phyloP scores from a whole-genome alignment of 1,139 yeast species.

The Taphrina populina region DNA sequence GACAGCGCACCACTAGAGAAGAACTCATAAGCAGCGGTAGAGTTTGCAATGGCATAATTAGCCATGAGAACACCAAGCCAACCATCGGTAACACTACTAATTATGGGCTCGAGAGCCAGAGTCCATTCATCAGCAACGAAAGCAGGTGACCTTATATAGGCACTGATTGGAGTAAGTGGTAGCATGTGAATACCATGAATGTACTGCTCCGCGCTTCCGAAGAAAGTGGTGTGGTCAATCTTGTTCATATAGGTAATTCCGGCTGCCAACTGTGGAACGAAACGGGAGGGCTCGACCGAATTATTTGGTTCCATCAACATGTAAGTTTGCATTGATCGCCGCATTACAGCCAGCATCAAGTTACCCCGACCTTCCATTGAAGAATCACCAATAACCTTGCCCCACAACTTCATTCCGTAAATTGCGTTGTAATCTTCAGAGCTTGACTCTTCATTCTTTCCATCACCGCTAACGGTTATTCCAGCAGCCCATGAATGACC shows the following conservation, averaged over 20 bases:
- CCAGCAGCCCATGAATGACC: conserved; percentile 91
- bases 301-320: conserved; percentile 60
- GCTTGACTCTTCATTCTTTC: conserved; percentile 75
- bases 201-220: conserved; percentile 72
- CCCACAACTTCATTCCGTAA: conserved; percentile 83
- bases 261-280: conserved; percentile 64
- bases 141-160: conserved; percentile 64
- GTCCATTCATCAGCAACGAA: conserved; percentile 84
- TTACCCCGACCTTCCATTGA: conserved; percentile 78
- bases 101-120: conserved; percentile 53
- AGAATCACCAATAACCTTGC: conserved; percentile 63
- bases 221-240: conserved; percentile 86
- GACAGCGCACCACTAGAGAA: conserved; percentile 58
- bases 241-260: conserved; percentile 56
- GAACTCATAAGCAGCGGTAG: conserved; percentile 63
- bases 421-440: conserved; percentile 66
- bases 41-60: conserved; percentile 62
- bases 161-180: conserved; percentile 83
- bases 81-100: conserved; percentile 61
- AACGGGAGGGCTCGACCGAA: conserved; percentile 57
- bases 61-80: conserved; percentile 85
- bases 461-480: conserved; percentile 65
- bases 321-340: conserved; percentile 62
- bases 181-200: conserved; percentile 96
- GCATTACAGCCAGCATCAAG: conserved; percentile 66